Base-by-base conservation (phyloP, 2,329 filamentous ascomycete species). In the Ceratocystis eucalypticola region DNA sequence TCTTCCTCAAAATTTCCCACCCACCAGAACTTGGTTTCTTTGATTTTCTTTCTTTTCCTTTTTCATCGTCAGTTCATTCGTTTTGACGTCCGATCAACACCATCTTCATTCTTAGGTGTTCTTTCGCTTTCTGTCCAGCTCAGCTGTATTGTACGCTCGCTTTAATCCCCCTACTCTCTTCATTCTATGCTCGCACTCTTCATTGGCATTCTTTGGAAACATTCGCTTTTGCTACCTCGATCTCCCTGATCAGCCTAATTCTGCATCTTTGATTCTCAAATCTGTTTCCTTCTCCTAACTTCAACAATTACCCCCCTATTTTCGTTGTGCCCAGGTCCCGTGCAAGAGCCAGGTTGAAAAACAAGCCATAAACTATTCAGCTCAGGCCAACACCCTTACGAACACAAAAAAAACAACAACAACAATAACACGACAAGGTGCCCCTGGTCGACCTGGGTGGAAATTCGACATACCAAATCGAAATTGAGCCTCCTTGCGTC, bases 401-500 rank as follows among this genome's bases (percentile, higher is more conserved):
- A 22, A n/a, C 62, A 12, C 3, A 17, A 5, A 33, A 15, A 53
- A 53, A 50, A 50, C 15, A 48, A 50, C 45, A 53, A 53, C 48
- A 53, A 53, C 48, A 53, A 53, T 6, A 59, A 30, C 55, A 59
- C 55, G 55, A 59, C 55, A 59, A 37, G 55, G 55, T n/a, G 25
- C 28, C 53, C 55, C 55, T 59, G 55, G 55, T 59, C 55, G 28
- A 59, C 25, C 28, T 37, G 25, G 15, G 55, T 44, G 12, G 17
- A 44, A 61, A 33, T 37, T 61, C 30, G 37, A 20, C 30, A 41
- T 41, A 17, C 55, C 28, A 59, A 30, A 37, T 37, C 12, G 17
- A 33, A 59, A 37, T 59, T 37, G 55, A 59, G n/a, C n/a, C 55
- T 59, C 28, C 28, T 59, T 59, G 55, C 55, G 17, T 63, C n/a